These are phyloP conservation scores for Tieghemostelium lacteum DNA, from an alignment of 78 protist genomes.

Conservation along the genomic window DNA sequence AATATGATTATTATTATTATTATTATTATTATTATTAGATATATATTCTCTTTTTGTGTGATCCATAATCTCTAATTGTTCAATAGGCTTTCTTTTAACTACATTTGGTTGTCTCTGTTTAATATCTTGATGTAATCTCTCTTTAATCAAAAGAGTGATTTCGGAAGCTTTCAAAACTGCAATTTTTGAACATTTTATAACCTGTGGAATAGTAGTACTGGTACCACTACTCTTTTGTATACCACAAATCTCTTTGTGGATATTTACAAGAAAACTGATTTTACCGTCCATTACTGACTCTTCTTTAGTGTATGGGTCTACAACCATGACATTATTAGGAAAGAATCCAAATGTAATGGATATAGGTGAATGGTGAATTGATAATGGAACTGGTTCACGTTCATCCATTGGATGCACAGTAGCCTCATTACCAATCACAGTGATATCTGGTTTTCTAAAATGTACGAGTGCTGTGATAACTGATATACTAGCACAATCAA, in stretches of 20 bases:
- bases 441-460: conserved; percentile 86
- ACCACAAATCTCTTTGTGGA: conserved; percentile 86
- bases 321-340: conserved; percentile 40
- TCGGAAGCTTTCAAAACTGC: conserved; percentile 62
- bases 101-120: background rate
- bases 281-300: conserved; percentile 76
- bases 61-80: conserved; percentile 42
- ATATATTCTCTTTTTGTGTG: conserved; percentile 25
- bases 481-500: conserved; percentile 82
- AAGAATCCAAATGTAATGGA: conserved; percentile 86
- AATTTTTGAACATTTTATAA: conserved; percentile 71
- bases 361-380: conserved; percentile 90
- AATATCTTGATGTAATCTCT: conserved; percentile 27
- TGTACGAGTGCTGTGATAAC: conserved; percentile 86
- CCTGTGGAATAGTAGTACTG: conserved; percentile 50
- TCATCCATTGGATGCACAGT: conserved; percentile 83
- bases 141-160: conserved; percentile 50
- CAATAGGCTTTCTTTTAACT: background rate
- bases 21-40: conserved; percentile 16
- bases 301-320: conserved; percentile 87
- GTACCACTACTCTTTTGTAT: conserved; percentile 89
- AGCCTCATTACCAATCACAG: conserved; percentile 83
- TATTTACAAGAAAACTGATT: conserved; percentile 85
- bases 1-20: conserved; percentile 1
- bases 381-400: conserved; percentile 90